Base-by-base conservation (phyloP, 2,329 filamentous ascomycete genomes). In the Colletotrichum tamarilloi region DNA sequence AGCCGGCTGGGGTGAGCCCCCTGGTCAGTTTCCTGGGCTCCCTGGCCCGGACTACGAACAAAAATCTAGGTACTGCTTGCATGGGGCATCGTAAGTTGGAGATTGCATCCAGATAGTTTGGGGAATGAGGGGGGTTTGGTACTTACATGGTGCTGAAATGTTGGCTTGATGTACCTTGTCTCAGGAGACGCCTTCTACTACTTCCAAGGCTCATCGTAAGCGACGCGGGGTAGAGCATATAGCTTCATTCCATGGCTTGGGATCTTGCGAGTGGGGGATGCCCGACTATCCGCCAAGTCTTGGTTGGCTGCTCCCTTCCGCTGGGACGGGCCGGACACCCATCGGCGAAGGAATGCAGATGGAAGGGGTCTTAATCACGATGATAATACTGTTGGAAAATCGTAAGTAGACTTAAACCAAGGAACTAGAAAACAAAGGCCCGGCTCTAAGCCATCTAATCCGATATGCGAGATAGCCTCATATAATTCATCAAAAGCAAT, bases 401-500 rank as follows among this genome's bases (percentile, higher is more conserved):
- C 35, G 62, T 30, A 16, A 49, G 16, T 32, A 19, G 42, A 22
- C 24, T 26, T 24, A 28, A 52, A 9, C 8, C 19, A 24, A 35
- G 14, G 30, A 32, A 32, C 8, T 32, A 26, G n/a, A 35, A 28
- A 30, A 16, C 24, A 68, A 42, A 42, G 42, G 42, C 11, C 66
- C 70, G 26, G 38, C 42, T 69, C 66, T 72, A 69, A 63, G 70
- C 59, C 69, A 64, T 69, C 66, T 69, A 72, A 56, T 16, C 67
- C 67, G 28, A 53, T 66, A 69, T 71, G 71, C 46, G 62, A 65
- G 62, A 66, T 57, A 66, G 67, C 67, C 60, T 71, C 60, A 24
- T 62, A 57, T n/a, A 62, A 42, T 60, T 60, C 67, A n/a, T 65
- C 28, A 70, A 65, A 55, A 65, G 32, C 19, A 49, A 49, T 60